These are phyloP conservation scores for Sambucus nigra DNA, from an alignment of 129 eudicot species.

Conservation along the genomic window DNA sequence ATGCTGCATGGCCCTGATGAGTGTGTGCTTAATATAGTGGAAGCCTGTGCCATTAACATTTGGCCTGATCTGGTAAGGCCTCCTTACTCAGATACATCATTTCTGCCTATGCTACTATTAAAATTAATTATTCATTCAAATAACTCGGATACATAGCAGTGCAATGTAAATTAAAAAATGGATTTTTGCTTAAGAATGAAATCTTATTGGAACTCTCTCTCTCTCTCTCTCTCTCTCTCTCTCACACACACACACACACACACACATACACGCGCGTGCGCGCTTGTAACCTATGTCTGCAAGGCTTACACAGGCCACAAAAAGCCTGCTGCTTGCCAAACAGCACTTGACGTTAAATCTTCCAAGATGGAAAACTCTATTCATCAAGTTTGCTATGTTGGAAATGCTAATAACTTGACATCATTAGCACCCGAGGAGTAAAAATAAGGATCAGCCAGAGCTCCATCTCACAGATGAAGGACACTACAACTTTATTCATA, in stretches of 20 bases:
- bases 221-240: too few relatives aligned
- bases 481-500: neutral
- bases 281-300: constrained; percentile 58
- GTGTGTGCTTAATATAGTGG: constrained; percentile 53
- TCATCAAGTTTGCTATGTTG: constrained; percentile 30
- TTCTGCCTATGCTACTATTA: too few relatives aligned
- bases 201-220: too few relatives aligned
- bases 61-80: constrained; percentile 52
- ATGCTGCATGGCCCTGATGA: constrained; percentile 87
- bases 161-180: too few relatives aligned
- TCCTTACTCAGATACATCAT: too few relatives aligned
- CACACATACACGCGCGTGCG: too few relatives aligned
- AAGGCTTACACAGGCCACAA: constrained; percentile 50
- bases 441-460: constrained; percentile 1
- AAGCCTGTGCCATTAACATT: constrained; percentile 67
- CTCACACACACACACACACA: too few relatives aligned
- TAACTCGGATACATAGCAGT: too few relatives aligned
- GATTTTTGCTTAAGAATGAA: too few relatives aligned
- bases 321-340: constrained; percentile 41
- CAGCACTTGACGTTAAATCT: constrained; percentile 18
- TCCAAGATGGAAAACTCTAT: constrained; percentile 15
- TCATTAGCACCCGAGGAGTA: constrained; percentile 3
- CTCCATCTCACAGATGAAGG: neutral
- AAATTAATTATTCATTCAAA: too few relatives aligned
- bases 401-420: constrained; percentile 9